Base-by-base conservation (phyloP, 129 eudicot genomes). In the Smallanthus sonchifolius region DNA sequence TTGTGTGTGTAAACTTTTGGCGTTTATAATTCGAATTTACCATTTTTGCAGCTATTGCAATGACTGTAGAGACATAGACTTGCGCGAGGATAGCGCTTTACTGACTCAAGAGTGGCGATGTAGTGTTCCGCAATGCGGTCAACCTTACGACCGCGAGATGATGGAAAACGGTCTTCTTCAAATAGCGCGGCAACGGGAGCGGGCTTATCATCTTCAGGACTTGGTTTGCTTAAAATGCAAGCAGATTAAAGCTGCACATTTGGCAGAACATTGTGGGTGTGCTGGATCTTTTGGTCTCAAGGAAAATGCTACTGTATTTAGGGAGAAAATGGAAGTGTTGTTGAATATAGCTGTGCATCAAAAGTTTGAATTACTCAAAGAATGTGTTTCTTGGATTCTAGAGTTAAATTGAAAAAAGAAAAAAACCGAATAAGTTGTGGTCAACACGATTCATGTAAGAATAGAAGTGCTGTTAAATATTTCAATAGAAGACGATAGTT, bases 181-280 rank as follows among this genome's bases (percentile, higher is more conserved):
- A 69, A 85, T 91, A 35, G 82, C 86, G 14, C 84, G 99, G 9
- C 99, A 95, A 75, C 82, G 99, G 69, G 99, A 95, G 60, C 83
- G 99, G n/a, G 89, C 88, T 5, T 95, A 87, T 79, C 99, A 95
- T 82, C 82, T 95, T 65, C 99, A 95, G 63, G 99, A 95, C 69
- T 81, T 95, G 75, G 92, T 88, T 55, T 91, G 99, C 83, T 74
- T 83, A 9, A 95, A 95, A 75, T 95, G 99, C 83, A 83, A 83
- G 71, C 96, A 88, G 69, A 67, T 91, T 20, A 95, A 95, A 84
- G 99, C 91, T 56, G 89, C 95, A 40, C 99, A 88, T 40, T 77
- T 95, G 71, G 83, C 92, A 6, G 95, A 91, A 70, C 96, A 91
- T 72, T 95, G 99, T 49, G 82, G 81, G 14, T 95, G 99, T 42